Conservation (phyloP, 495 filamentous ascomycete genomes). For the Collariella sp. region DNA sequence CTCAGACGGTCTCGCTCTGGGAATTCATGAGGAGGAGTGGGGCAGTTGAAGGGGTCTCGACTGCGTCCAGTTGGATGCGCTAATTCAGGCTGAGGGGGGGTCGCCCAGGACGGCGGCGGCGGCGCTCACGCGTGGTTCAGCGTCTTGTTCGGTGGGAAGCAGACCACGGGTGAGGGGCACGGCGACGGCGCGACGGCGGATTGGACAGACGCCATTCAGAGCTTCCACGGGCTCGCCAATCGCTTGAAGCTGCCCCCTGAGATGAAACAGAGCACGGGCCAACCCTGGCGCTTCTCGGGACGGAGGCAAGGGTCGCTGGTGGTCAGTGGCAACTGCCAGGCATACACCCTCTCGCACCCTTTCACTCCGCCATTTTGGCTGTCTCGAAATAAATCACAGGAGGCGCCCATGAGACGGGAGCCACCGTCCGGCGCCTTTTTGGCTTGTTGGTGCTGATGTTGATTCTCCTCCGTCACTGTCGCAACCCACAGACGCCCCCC, state of each 20-base stretch:
- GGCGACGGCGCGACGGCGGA: slow-evolving; percentile 14
- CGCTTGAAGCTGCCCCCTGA: slow-evolving; percentile 14
- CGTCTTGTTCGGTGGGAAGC: neutral
- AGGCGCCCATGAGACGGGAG: neutral
- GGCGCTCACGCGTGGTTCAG: neutral
- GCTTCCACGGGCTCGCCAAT: slow-evolving; percentile 21
- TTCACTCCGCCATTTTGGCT: neutral
- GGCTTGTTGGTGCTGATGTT: too few relatives aligned
- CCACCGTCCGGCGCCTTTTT: neutral
- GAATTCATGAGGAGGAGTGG: slow-evolving; percentile 1
- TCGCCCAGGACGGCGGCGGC: neutral
- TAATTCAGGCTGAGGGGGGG: slow-evolving; percentile 23
- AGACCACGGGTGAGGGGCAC: slow-evolving; percentile 1
- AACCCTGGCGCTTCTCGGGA: slow-evolving; percentile 24
- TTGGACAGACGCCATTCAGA: slow-evolving; percentile 14
- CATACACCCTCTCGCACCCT: too few relatives aligned
- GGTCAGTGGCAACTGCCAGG: neutral
- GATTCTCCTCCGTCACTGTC: too few relatives aligned
- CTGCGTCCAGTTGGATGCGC: slow-evolving; percentile 12
- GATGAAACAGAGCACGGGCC: slow-evolving; percentile 28
- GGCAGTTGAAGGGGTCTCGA: slow-evolving; percentile 4
- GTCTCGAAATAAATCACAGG: slow-evolving; percentile 8
- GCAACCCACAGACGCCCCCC: too few relatives aligned
- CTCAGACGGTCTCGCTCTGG: neutral
- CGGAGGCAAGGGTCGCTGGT: neutral